Percentiles rank a stretch among this genome's conserved stretches.
Conservation (phyloP, 2,329 filamentous ascomycete genomes). For the Emergomyces pasteurianus region DNA sequence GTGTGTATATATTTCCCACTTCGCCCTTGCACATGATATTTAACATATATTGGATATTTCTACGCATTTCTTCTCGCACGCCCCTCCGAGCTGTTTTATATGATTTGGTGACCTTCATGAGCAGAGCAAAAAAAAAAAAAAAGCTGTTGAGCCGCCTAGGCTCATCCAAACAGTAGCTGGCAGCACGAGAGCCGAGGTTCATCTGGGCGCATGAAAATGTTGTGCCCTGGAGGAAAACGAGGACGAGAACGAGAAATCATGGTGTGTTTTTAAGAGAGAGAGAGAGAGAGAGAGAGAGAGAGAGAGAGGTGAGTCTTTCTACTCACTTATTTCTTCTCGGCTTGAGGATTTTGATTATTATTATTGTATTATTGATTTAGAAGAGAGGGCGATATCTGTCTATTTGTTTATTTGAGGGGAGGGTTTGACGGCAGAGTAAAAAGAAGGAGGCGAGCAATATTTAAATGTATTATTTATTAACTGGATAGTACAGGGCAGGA, state of each 20-base stretch:
- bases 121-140: not conserved
- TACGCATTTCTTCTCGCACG: not conserved
- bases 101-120: not conserved
- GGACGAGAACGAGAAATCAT: not conserved
- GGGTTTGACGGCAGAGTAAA: not conserved
- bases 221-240: not conserved
- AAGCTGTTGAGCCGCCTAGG: not conserved
- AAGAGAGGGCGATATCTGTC: not conserved
- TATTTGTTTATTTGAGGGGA: not conserved
- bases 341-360: not conserved
- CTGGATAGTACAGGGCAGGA: not conserved
- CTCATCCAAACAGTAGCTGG: not conserved
- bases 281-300: not conserved
- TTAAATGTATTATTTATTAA: not conserved
- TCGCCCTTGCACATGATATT: not conserved
- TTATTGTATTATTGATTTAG: not conserved
- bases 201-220: not conserved
- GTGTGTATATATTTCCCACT: not conserved
- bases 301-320: not conserved
- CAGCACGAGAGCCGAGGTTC: not conserved
- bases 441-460: not conserved
- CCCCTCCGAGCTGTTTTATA: not conserved
- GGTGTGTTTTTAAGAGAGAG: not conserved
- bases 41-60: not conserved
- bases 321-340: not conserved